Conservation (phyloP, 2,329 filamentous ascomycete genomes). For the Exophiala dermatitidis region DNA sequence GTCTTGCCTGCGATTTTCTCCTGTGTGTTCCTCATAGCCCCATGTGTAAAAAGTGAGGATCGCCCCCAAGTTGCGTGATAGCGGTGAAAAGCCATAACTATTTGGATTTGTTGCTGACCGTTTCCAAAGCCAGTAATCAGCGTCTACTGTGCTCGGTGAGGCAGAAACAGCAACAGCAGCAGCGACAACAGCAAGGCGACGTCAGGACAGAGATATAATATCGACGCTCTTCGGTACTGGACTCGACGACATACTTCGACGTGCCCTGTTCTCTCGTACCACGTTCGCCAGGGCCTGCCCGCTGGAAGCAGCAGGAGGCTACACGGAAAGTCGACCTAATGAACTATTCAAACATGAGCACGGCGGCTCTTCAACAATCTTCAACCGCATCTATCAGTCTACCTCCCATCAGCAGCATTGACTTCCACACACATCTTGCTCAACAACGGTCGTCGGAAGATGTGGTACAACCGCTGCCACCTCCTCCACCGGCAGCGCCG, state of each 20-base stretch:
- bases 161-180: not conserved
- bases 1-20: slow-evolving; percentile 9
- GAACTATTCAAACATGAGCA: slow-evolving; percentile 24
- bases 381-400: slow-evolving; percentile 26
- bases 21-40: slow-evolving; percentile 6
- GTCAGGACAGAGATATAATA: not conserved
- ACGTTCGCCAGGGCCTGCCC: slow-evolving; percentile 5
- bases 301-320: slow-evolving; percentile 17
- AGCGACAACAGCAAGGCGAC: not conserved
- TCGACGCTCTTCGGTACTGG: not conserved
- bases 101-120: not conserved
- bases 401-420: slow-evolving; percentile 27
- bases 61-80: not conserved
- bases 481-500: slow-evolving; percentile 23
- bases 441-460: slow-evolving; percentile 23
- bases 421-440: slow-evolving; percentile 22
- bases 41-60: not conserved
- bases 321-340: slow-evolving; percentile 12
- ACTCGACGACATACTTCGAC: not conserved
- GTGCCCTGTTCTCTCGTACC: not conserved
- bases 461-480: slow-evolving; percentile 25
- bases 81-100: not conserved
- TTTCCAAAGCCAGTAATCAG: slow-evolving; percentile 1
- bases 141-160: slow-evolving; percentile 1
- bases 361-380: slow-evolving; percentile 19